Percentiles rank a stretch among this genome's conserved stretches.
phyloP scores from a whole-genome alignment of 805 yeast species.

The Jamesozyma hellenica region DNA sequence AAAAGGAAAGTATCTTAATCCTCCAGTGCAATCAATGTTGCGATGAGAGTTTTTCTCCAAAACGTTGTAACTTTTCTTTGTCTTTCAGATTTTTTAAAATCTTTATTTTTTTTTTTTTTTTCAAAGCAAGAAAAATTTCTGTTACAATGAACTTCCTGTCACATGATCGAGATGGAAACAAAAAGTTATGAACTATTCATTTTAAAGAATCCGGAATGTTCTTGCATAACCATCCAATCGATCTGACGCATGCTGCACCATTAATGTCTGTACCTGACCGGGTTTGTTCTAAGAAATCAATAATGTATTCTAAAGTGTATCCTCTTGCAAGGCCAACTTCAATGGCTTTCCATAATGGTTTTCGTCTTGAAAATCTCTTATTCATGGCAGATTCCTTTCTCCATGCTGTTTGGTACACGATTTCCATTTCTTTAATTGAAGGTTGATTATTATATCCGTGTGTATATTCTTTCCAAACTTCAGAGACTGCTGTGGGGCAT shows the following conservation, averaged over 20 bases:
- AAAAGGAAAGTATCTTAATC: too few relatives aligned
- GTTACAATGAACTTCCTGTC: too few relatives aligned
- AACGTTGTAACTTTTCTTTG: too few relatives aligned
- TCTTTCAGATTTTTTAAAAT: too few relatives aligned
- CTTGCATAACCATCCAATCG: conserved; percentile 35
- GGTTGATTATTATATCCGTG: conserved; percentile 44
- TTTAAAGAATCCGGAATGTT: conserved; percentile 23
- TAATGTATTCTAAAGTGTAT: conserved; percentile 33
- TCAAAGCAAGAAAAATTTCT: too few relatives aligned
- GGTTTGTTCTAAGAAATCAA: conserved; percentile 38
- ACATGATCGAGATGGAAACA: too few relatives aligned
- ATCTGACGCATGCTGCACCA: too few relatives aligned
- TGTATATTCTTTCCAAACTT: conserved; percentile 49
- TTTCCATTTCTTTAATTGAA: conserved; percentile 40
- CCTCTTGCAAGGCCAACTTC: conserved; percentile 41
- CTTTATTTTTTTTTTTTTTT: too few relatives aligned
- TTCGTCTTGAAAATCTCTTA: conserved; percentile 44
- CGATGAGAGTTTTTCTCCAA: too few relatives aligned
- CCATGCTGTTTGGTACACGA: conserved; percentile 44
- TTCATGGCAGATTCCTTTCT: conserved; percentile 44
- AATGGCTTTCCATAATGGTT: conserved; percentile 45
- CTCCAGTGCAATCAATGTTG: too few relatives aligned
- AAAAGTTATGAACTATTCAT: conserved; percentile 1
- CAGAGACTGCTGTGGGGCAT: conserved; percentile 38
- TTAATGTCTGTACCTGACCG: conserved; percentile 22